Percentiles rank a stretch among this genome's conserved stretches.
Conservation (phyloP, 352 stramenopile species). For the Blastocystis sp. region DNA sequence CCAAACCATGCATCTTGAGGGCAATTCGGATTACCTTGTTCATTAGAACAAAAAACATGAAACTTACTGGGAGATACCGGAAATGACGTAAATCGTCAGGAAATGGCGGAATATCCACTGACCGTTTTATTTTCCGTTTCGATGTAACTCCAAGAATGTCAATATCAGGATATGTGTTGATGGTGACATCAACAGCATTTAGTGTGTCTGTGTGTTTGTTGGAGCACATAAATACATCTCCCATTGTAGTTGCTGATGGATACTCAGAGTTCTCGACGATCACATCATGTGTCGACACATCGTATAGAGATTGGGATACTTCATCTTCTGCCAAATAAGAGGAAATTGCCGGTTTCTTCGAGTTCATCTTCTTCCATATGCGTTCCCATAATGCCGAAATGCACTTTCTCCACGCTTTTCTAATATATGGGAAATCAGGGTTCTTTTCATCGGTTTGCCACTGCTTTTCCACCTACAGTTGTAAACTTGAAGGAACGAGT, state of each 20-base stretch:
- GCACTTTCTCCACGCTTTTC: neutral
- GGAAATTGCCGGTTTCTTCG: neutral
- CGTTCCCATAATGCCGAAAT: neutral
- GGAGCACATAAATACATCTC: neutral
- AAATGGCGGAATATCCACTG: neutral
- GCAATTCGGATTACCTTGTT: neutral
- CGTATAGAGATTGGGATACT: neutral
- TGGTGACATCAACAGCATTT: neutral
- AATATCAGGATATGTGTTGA: neutral
- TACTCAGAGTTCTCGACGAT: slow-evolving; percentile 5
- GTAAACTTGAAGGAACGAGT: neutral
- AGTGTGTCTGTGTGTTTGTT: neutral
- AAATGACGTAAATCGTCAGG: slow-evolving; percentile 31
- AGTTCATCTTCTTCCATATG: neutral
- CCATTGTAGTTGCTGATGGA: neutral
- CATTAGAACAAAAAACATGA: no score
- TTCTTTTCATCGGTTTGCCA: slow-evolving; percentile 11
- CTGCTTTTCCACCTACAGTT: slow-evolving; percentile 33
- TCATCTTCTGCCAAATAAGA: neutral
- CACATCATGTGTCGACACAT: neutral
- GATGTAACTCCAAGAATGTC: neutral
- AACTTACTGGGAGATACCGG: slow-evolving; percentile 7
- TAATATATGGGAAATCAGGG: neutral
- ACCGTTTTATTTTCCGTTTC: neutral
- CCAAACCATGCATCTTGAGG: neutral